These are phyloP conservation scores for Raphanus sativus DNA, from an alignment of 345 rosid species.

Conservation along the genomic window DNA sequence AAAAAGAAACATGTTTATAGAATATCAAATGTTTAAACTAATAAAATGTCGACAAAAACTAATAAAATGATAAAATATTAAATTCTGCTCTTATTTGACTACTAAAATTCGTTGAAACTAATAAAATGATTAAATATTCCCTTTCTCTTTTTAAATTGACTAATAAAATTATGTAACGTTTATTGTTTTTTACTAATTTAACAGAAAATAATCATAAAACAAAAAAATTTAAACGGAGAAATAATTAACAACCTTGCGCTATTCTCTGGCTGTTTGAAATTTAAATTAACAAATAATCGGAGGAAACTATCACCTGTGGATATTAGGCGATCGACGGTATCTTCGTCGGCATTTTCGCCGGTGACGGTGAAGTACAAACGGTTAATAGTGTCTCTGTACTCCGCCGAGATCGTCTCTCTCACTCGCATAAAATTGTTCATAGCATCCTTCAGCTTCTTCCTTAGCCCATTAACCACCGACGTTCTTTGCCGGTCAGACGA, in stretches of 20 bases:
- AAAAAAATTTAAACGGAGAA: neutral
- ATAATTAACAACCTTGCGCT: slow-evolving; percentile 3
- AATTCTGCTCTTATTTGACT: neutral
- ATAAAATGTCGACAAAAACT: too few species aligned
- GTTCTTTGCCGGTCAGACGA: slow-evolving; percentile 85
- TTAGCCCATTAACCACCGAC: slow-evolving; percentile 74
- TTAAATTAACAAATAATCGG: neutral
- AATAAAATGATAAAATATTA: too few species aligned
- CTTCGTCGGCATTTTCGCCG: slow-evolving; percentile 87
- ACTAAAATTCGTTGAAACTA: neutral
- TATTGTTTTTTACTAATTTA: too few species aligned
- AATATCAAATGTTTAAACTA: too few species aligned
- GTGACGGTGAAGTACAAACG: slow-evolving; percentile 88
- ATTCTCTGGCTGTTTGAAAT: slow-evolving; percentile 1
- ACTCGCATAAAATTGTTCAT: slow-evolving; percentile 72
- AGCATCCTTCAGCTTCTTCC: slow-evolving; percentile 83
- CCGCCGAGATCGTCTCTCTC: slow-evolving; percentile 69
- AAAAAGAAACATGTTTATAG: neutral
- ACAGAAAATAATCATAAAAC: neutral
- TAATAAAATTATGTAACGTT: too few species aligned
- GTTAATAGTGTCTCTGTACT: slow-evolving; percentile 84
- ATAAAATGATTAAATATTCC: neutral
- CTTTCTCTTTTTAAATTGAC: neutral
- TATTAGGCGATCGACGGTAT: slow-evolving; percentile 70
- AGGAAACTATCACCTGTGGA: slow-evolving; percentile 62